Percentiles rank a stretch among this genome's conserved stretches.
Conservation (phyloP, 2,329 filamentous ascomycete genomes). For the Raffaelea ambrosiae region DNA sequence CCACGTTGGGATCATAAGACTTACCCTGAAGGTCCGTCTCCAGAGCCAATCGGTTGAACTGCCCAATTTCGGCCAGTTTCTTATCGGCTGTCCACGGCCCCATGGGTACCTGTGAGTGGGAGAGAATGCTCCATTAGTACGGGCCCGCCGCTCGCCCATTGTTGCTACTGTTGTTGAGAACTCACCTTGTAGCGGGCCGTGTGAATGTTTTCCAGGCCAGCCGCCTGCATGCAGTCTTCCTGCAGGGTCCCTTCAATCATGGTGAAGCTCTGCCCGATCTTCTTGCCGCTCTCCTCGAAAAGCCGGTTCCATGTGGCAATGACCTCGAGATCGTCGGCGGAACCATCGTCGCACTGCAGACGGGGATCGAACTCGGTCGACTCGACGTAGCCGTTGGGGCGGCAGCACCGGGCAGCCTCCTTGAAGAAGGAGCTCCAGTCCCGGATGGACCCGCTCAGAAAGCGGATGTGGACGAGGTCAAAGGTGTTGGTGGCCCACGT, state of each 20-base stretch:
- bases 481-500: too few species aligned
- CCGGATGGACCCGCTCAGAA: slow-evolving; percentile 32
- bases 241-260: slow-evolving; percentile 3
- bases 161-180: too few species aligned
- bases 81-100: background rate
- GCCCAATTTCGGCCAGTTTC: background rate
- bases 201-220: slow-evolving; percentile 31
- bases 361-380: slow-evolving; percentile 34
- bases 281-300: slow-evolving; percentile 1
- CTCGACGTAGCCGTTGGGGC: slow-evolving; percentile 42
- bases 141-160: too few species aligned
- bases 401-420: slow-evolving; percentile 35
- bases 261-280: background rate
- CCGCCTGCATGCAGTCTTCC: slow-evolving; percentile 11
- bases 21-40: slow-evolving; percentile 10
- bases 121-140: too few species aligned
- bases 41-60: slow-evolving; percentile 1
- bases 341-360: slow-evolving; percentile 34
- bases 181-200: background rate
- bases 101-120: background rate
- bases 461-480: slow-evolving; percentile 43
- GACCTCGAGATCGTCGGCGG: slow-evolving; percentile 24
- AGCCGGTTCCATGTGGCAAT: slow-evolving; percentile 29
- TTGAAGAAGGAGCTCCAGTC: slow-evolving; percentile 30
- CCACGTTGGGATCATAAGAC: too few species aligned